Percentiles rank a stretch among this genome's conserved stretches.
These are phyloP conservation scores for Theobroma cacao DNA, from an alignment of 345 rosid species.

Conservation along the genomic window DNA sequence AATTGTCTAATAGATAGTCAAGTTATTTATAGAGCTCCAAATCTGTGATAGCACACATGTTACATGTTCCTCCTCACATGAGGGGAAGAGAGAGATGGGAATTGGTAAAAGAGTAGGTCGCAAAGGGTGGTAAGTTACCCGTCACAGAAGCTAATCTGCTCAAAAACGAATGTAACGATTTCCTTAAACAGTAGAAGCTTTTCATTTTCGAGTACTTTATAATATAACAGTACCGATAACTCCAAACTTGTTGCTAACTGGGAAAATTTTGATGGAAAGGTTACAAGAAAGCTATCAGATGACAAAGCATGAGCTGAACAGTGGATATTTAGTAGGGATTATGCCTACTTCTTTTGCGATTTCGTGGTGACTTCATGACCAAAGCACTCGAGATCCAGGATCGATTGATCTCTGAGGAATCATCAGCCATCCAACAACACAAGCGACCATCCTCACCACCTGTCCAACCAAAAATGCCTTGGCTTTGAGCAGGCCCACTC, in stretches of 20 bases:
- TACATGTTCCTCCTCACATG: neutral
- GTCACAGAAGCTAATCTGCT: neutral
- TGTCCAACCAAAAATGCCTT: constrained; percentile 81
- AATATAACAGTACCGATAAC: neutral
- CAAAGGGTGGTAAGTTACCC: neutral
- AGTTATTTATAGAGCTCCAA: neutral
- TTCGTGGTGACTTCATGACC: constrained; percentile 39
- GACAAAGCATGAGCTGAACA: too few relatives aligned
- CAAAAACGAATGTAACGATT: neutral
- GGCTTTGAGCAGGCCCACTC: constrained; percentile 33
- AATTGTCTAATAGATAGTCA: neutral
- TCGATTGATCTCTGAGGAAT: constrained; percentile 35
- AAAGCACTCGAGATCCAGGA: constrained; percentile 76
- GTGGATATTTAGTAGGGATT: constrained; percentile 43
- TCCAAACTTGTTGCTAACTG: neutral
- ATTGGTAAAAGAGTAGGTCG: neutral
- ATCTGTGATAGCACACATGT: neutral
- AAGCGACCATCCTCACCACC: constrained; percentile 95
- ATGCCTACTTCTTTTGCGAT: constrained; percentile 51
- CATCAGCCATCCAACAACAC: constrained; percentile 83
- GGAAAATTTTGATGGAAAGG: neutral
- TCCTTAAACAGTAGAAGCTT: neutral
- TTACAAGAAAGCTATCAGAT: neutral
- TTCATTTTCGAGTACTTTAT: neutral
- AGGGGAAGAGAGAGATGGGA: neutral